Evolutionary conservation across 441 rosid species (phyloP).

Genomic region (Aleurites moluccanus): DNA sequence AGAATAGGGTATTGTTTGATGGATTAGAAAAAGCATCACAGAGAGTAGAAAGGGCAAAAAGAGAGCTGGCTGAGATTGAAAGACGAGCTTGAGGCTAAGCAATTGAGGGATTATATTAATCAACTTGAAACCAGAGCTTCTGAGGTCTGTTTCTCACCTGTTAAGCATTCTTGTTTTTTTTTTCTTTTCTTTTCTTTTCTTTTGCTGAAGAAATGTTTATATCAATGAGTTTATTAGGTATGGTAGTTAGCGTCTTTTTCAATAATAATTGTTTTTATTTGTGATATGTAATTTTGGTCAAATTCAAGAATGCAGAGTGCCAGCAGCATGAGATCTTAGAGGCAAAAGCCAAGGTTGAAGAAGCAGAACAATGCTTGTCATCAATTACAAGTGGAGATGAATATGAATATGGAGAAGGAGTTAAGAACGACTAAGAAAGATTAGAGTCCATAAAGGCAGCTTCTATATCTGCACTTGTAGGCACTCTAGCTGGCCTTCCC

Average conservation of each 20-base stretch:
- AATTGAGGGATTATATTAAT: constrained; percentile 49
- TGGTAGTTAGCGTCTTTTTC: too few relatives aligned
- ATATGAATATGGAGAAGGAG: constrained; percentile 19
- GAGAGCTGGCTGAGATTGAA: constrained; percentile 72
- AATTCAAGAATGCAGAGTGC: constrained; percentile 69
- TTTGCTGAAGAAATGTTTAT: too few relatives aligned
- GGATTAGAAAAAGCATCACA: constrained; percentile 74
- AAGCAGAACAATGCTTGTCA: constrained; percentile 62
- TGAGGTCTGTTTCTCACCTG: constrained; percentile 40
- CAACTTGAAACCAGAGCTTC: constrained; percentile 63
- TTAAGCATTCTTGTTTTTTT: too few relatives aligned
- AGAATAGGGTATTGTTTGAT: constrained; percentile 68
- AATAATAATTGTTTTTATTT: not conserved
- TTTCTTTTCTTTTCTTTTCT: not conserved
- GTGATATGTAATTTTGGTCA: constrained; percentile 7
- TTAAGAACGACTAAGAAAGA: constrained; percentile 62
- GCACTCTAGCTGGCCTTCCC: constrained; percentile 69
- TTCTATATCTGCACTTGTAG: constrained; percentile 63
- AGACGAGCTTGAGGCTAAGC: constrained; percentile 60
- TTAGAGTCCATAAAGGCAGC: constrained; percentile 78
- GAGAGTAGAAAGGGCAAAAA: constrained; percentile 73
- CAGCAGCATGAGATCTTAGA: constrained; percentile 72
- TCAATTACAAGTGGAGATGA: constrained; percentile 25
- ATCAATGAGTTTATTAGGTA: too few relatives aligned
- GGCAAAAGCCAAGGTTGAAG: constrained; percentile 75